phyloP scores from a whole-genome alignment of 345 rosid genomes.

The Litchi chinensis region DNA sequence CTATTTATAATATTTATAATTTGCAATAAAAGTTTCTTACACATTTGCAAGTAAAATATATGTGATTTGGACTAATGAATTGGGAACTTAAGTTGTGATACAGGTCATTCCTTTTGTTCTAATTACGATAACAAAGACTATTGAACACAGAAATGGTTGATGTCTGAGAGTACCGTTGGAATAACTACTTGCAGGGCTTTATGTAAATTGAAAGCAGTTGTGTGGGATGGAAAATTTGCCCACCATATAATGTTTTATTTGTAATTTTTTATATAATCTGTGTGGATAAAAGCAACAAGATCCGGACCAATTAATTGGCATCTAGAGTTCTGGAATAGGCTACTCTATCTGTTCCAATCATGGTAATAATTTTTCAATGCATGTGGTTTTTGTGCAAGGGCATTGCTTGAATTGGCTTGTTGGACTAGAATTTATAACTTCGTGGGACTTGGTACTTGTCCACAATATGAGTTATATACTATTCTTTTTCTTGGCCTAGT shows the following conservation, averaged over 20 bases:
- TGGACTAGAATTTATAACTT: not conserved
- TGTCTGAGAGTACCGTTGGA: slow-evolving; percentile 43
- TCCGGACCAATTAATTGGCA: slow-evolving; percentile 22
- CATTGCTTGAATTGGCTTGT: not conserved
- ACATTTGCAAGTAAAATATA: slow-evolving; percentile 35
- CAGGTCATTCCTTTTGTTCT: slow-evolving; percentile 57
- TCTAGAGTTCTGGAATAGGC: slow-evolving; percentile 12
- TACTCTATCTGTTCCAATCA: not conserved
- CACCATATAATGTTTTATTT: slow-evolving; percentile 25
- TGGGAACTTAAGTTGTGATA: slow-evolving; percentile 59
- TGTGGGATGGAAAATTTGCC: slow-evolving; percentile 37
- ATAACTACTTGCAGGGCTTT: slow-evolving; percentile 45
- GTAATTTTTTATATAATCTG: slow-evolving; percentile 18
- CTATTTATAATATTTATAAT: slow-evolving; percentile 35
- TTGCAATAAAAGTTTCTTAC: slow-evolving; percentile 29
- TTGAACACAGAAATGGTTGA: slow-evolving; percentile 54
- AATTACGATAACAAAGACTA: slow-evolving; percentile 51
- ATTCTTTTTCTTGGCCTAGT: not conserved
- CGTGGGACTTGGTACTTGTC: not conserved
- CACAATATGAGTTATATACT: not conserved
- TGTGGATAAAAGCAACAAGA: slow-evolving; percentile 23
- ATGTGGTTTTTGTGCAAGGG: slow-evolving; percentile 1
- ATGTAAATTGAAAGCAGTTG: slow-evolving; percentile 47
- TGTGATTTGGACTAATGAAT: slow-evolving; percentile 62
- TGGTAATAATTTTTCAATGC: not conserved